Evolutionary conservation across 768 basidiomycete genomes (phyloP), one percentile per base, ranked within the genome.

Genomic region (Fibroporia radiculosa): DNA sequence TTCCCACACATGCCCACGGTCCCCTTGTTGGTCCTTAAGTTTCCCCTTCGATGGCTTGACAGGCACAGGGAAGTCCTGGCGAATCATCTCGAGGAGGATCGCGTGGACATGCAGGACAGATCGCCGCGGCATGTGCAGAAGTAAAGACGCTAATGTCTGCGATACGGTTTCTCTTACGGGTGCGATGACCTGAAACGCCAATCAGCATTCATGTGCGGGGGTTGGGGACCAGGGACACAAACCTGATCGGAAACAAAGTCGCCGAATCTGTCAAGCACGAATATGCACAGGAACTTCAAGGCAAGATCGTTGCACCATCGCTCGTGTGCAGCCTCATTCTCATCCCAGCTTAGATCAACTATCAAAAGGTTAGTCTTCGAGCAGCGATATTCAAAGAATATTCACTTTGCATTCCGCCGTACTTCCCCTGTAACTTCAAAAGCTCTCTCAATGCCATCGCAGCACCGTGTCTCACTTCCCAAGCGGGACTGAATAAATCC

Each of bases 151-250:
- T 2, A 99, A 70, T 0, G 93, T 92, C 62, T 98, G 95, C 10
- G 91, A 91, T 6, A 92, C 91, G 0, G 89, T 93, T 62, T 99
- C 96, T 45, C 96, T 80, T 6, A 99, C 95, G 32, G 96, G 96
- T 10, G 96, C 96, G 10, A 98, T 80, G 32, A 97, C 93, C 73
- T 78, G 13, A 14, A 7, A 12, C 12, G 8, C 3, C 28, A 11
- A n/a, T 31, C n/a, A 26, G 6, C 3, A 16, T 8, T 2, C 22
- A 31, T 3, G 42, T 35, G 12, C 32, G 25, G 13, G 10, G 11
- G 34, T 13, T 19, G 13, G 29, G n/a, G 12, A 14, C 26, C n/a
- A 25, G 22, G n/a, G 19, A 24, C 24, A 51, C 66, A 27, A 32
- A 74, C 75, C 68, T 93, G 93, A 60, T 99, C 96, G 0, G 92